Conservation (phyloP, 2,329 filamentous ascomycete genomes). For the Blastomyces emzantsi region DNA sequence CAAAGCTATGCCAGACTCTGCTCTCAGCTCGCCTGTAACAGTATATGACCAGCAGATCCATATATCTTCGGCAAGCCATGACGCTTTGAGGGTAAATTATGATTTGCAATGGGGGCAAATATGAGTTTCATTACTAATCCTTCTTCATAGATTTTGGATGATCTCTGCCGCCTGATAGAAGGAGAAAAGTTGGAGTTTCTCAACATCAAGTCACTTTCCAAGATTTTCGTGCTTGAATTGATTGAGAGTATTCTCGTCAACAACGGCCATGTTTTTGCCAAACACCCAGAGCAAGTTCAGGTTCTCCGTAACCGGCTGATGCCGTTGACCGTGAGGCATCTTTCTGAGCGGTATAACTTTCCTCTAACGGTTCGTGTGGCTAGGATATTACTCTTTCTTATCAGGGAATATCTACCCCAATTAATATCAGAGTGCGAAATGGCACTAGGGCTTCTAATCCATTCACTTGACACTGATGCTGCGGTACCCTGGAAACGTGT, state of each 20-base stretch:
- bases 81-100: constrained; percentile 62
- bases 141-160: constrained; percentile 62
- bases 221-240: constrained; percentile 79
- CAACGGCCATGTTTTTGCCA: constrained; percentile 68
- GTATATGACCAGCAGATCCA: constrained; percentile 55
- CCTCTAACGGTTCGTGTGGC: constrained; percentile 72
- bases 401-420: constrained; percentile 67
- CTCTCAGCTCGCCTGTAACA: constrained; percentile 21
- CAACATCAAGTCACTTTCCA: constrained; percentile 64
- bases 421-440: constrained; percentile 73
- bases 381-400: constrained; percentile 70
- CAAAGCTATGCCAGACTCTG: neutral
- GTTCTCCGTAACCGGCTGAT: constrained; percentile 69
- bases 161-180: constrained; percentile 80
- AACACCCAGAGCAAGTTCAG: constrained; percentile 70
- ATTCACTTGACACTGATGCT: constrained; percentile 76
- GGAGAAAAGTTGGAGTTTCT: constrained; percentile 76
- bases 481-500: constrained; percentile 76
- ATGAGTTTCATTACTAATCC: constrained; percentile 14
- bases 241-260: constrained; percentile 86
- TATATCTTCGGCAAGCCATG: constrained; percentile 67
- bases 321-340: constrained; percentile 67
- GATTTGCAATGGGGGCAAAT: constrained; percentile 12
- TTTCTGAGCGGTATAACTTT: constrained; percentile 72
- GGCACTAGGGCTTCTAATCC: constrained; percentile 69